phyloP scores from a whole-genome alignment of 139 green algal species.

The Chlorella sp. region DNA sequence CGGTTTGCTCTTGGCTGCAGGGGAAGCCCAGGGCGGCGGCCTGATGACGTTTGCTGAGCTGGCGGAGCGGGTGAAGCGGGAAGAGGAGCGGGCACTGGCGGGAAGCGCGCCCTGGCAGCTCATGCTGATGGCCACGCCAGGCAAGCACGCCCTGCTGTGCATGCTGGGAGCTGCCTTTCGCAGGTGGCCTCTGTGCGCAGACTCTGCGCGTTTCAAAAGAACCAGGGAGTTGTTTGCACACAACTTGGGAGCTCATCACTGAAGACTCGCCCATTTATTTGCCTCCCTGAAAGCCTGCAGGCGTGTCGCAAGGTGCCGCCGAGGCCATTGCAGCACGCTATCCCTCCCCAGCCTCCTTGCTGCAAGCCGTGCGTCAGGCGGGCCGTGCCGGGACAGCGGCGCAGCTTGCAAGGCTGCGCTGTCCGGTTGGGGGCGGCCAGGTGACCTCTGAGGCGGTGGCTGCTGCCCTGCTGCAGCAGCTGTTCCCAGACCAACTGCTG shows the following conservation, averaged over 20 bases:
- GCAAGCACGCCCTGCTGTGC: not conserved
- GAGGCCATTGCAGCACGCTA: not conserved
- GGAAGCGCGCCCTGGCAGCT: not conserved
- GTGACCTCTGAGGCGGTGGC: not conserved
- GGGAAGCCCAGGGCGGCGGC: not conserved
- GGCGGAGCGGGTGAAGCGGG: not conserved
- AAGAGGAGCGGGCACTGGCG: not conserved
- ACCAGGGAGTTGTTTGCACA: no score
- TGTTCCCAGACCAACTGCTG: not conserved
- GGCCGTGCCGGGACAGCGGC: not conserved
- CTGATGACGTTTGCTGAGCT: not conserved
- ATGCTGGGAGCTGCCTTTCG: not conserved
- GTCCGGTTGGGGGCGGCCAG: not conserved
- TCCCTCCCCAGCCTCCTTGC: not conserved
- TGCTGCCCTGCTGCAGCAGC: not conserved
- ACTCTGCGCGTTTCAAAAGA: not conserved
- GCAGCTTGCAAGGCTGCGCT: not conserved
- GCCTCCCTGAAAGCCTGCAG: not conserved
- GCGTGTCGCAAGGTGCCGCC: not conserved
- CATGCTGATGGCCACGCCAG: not conserved
- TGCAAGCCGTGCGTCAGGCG: not conserved
- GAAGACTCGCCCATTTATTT: no score
- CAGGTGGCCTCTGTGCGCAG: not conserved
- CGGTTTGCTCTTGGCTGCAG: not conserved
- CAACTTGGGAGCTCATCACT: no score